Evolutionary conservation across 495 filamentous ascomycete species (phyloP).

Genomic region (Pseudoneurospora amorphoporcata): DNA sequence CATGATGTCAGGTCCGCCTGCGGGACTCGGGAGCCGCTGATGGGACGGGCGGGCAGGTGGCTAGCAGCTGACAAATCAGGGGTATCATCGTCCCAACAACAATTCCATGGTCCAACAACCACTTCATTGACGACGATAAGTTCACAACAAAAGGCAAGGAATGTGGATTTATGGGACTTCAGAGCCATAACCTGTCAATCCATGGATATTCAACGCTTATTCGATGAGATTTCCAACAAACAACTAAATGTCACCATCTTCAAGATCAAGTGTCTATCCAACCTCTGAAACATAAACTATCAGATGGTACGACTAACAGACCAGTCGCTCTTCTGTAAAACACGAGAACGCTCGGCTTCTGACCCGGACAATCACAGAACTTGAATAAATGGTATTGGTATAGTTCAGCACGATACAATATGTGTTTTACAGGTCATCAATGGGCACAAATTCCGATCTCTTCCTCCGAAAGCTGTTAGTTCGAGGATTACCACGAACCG

Average conservation of each 20-base stretch:
- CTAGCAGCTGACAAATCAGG: slow-evolving; percentile 9
- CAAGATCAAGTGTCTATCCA: background rate
- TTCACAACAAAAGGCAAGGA: background rate
- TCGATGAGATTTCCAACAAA: background rate
- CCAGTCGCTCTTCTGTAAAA: background rate
- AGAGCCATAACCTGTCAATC: no score
- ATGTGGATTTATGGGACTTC: background rate
- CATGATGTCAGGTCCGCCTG: slow-evolving; percentile 31
- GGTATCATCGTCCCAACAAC: background rate
- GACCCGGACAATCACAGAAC: background rate
- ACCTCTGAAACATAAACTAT: background rate
- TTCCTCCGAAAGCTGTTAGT: background rate
- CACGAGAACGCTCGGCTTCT: background rate
- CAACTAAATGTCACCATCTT: background rate
- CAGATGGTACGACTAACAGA: background rate
- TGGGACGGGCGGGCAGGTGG: background rate
- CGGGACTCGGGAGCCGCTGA: background rate
- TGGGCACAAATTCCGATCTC: background rate
- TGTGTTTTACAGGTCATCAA: background rate
- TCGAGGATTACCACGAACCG: background rate
- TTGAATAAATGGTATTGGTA: background rate
- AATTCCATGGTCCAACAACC: background rate
- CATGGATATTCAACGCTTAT: background rate
- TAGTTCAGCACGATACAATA: background rate
- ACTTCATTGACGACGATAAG: background rate